Evolutionary conservation across 1,139 yeast species (phyloP), one percentile per base, ranked within the genome.

Genomic region (Groenewaldozyma sp.): DNA sequence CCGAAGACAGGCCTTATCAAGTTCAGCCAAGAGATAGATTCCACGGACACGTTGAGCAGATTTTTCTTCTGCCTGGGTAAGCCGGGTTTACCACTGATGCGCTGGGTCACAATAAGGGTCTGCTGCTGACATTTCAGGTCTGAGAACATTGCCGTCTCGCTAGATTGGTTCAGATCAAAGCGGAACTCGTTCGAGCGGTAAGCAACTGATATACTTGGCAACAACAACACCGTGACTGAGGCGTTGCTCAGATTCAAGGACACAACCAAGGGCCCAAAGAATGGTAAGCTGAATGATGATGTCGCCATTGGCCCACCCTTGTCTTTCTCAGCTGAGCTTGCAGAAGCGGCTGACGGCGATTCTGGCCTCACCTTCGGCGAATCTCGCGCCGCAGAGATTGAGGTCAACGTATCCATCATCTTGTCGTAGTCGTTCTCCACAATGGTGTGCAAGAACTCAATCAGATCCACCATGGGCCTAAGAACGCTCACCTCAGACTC

Each of bases 201-300:
- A 5, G 26, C 5, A 13, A 32, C 7, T 5, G 16, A 24, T 14
- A 37, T n/a, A 14, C 37, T 33, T 17, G 40, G 40, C 13, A 37
- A 21, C 11, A 33, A n/a, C 16, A 21, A 16, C 7, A 37, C 3
- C 20, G 26, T 24, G 18, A 28, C 10, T 14, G 16, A 27, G 10
- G 38, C 34, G 21, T n/a, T 24, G 4, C 16, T 27, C 6, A 35
- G 14, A 11, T 13, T n/a, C 11, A 28, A 11, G n/a, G 31, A 18
- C 3, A 35, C 11, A 27, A 13, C 19, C 6, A 37, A 14, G n/a
- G 36, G 40, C 9, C 40, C 40, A 24, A 17, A 20, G 27, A 33
- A 37, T n/a, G 40, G 28, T 10, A 35, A 21, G 11, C 7, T 16
- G 13, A 29, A 29, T n/a, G n/a, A n/a, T n/a, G n/a, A n/a, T n/a